Conservation (phyloP, 768 basidiomycete species). For the Collybiopsis confluens region DNA sequence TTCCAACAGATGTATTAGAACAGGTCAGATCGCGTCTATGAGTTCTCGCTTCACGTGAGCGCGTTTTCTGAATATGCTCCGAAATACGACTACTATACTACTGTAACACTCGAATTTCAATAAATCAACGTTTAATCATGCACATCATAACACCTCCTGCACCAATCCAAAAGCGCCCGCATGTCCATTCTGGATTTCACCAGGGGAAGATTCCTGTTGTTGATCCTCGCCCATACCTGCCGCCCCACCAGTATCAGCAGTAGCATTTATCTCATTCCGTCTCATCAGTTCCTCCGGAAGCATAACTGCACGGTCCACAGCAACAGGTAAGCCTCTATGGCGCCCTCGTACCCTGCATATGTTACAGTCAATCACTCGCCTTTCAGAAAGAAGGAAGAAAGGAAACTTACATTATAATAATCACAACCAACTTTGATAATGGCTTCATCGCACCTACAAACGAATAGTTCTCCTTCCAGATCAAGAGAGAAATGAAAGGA, state of each 20-base stretch:
- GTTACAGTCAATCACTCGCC: background rate
- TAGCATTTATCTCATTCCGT: background rate
- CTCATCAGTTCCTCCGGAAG: slow-evolving; percentile 17
- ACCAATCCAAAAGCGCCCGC: too few species aligned
- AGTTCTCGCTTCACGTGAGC: too few species aligned
- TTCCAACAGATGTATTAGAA: too few species aligned
- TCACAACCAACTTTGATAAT: slow-evolving; percentile 69
- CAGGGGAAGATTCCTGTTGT: too few species aligned
- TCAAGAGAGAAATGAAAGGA: too few species aligned
- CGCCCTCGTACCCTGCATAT: slow-evolving; percentile 55
- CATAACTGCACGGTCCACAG: slow-evolving; percentile 52
- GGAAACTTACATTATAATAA: slow-evolving; percentile 58
- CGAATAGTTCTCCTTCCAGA: slow-evolving; percentile 48
- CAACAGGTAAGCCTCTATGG: slow-evolving; percentile 67
- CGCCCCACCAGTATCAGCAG: slow-evolving; percentile 19
- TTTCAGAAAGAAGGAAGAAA: background rate
- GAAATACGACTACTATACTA: too few species aligned
- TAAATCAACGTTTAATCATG: too few species aligned
- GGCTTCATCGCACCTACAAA: slow-evolving; percentile 59
- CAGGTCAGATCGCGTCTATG: too few species aligned
- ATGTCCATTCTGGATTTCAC: too few species aligned
- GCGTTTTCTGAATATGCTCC: too few species aligned
- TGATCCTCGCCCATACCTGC: background rate
- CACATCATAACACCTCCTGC: too few species aligned
- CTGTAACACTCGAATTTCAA: too few species aligned